Evolutionary conservation across 2,329 filamentous ascomycete species (phyloP).

Genomic region (Trichoderma semiorbis): DNA sequence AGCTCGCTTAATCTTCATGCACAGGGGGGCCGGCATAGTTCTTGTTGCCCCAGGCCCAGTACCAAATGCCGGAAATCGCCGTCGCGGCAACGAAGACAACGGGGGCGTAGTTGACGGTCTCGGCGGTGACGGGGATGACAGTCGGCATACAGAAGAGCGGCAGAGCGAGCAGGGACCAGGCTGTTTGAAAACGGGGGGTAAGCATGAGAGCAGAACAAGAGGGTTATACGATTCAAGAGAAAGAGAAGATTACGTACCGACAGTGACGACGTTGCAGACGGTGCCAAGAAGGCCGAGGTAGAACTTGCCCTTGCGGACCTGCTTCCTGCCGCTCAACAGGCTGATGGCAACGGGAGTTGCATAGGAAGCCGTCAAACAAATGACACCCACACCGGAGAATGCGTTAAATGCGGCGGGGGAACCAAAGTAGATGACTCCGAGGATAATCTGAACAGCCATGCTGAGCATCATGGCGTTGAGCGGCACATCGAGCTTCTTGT

Average conservation of each 20-base stretch:
- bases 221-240: background rate
- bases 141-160: constrained; percentile 74
- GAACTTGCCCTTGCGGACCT: constrained; percentile 56
- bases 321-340: constrained; percentile 56
- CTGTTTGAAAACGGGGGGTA: constrained; percentile 32
- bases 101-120: constrained; percentile 68
- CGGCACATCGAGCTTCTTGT: constrained; percentile 60
- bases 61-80: constrained; percentile 61
- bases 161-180: constrained; percentile 65
- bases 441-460: constrained; percentile 60
- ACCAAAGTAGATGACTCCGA: constrained; percentile 68
- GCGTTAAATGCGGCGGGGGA: constrained; percentile 68
- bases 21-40: constrained; percentile 64
- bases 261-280: constrained; percentile 60
- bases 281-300: constrained; percentile 59
- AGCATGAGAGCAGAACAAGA: background rate
- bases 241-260: constrained; percentile 46
- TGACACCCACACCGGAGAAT: constrained; percentile 68
- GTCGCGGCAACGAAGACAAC: constrained; percentile 69
- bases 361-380: constrained; percentile 66
- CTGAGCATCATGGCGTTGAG: constrained; percentile 70
- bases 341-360: constrained; percentile 64
- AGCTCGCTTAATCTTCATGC: constrained; percentile 32
- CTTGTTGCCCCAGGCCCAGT: constrained; percentile 65
- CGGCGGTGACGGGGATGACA: constrained; percentile 53